Conservation (phyloP, 768 basidiomycete genomes). For the Dentipellis fragilis region DNA sequence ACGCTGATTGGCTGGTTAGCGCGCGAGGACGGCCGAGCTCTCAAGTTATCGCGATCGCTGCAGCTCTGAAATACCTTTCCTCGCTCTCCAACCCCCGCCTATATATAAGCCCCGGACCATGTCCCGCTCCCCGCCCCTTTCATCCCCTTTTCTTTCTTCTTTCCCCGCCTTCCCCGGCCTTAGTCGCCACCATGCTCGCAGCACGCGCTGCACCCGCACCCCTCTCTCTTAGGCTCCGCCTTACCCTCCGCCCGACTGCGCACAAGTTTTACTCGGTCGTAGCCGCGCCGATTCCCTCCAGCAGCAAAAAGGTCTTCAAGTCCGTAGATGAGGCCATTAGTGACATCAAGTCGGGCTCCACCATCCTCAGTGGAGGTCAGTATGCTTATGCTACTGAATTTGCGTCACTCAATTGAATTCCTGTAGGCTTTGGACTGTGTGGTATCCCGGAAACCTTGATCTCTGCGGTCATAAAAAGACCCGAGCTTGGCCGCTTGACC, state of each 20-base stretch:
- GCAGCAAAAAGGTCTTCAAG: constrained; percentile 54
- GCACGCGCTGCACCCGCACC: constrained; percentile 3
- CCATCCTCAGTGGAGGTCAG: constrained; percentile 73
- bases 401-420: background rate
- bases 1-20: background rate
- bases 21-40: background rate
- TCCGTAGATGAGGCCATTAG: constrained; percentile 74
- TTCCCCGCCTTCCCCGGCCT: background rate
- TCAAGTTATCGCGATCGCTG: background rate
- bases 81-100: background rate
- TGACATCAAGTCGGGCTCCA: constrained; percentile 72
- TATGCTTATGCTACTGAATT: background rate
- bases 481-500: constrained; percentile 58
- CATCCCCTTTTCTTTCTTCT: constrained; percentile 2
- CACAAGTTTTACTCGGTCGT: constrained; percentile 17
- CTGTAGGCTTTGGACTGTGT: constrained; percentile 73
- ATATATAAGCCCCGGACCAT: background rate
- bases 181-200: constrained; percentile 8
- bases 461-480: constrained; percentile 60
- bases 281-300: constrained; percentile 21
- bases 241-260: constrained; percentile 10
- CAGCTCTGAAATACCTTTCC: background rate
- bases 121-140: background rate
- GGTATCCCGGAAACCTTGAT: constrained; percentile 88
- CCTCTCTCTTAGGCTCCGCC: constrained; percentile 9